phyloP scores from a whole-genome alignment of 2,329 filamentous ascomycete genomes.

The Tricladium varicosporioides region DNA sequence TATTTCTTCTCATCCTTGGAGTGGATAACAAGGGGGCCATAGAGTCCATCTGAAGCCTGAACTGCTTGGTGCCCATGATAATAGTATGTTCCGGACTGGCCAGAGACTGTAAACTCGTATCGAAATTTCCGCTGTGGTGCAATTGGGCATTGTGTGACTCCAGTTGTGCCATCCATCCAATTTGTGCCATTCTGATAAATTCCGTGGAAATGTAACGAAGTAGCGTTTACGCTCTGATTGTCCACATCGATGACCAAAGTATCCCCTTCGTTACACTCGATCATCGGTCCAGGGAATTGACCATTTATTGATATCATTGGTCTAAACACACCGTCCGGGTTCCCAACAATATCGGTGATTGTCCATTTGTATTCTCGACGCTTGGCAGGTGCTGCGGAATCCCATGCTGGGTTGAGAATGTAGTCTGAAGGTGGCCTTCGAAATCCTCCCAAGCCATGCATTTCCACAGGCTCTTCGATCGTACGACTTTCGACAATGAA shows the following conservation, averaged over 20 bases:
- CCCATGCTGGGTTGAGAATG: constrained; percentile 55
- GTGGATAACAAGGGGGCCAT: constrained; percentile 66
- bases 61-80: constrained; percentile 67
- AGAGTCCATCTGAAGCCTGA: constrained; percentile 67
- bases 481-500: constrained; percentile 22
- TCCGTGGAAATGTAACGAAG: constrained; percentile 75
- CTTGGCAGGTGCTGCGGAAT: constrained; percentile 47
- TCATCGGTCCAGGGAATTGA: constrained; percentile 69
- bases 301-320: constrained; percentile 71
- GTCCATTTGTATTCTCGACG: constrained; percentile 60
- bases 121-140: constrained; percentile 60
- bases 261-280: constrained; percentile 74
- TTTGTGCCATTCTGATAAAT: constrained; percentile 75
- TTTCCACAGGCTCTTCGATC: constrained; percentile 12
- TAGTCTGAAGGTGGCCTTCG: constrained; percentile 48
- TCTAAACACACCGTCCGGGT: constrained; percentile 58
- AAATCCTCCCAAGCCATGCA: constrained; percentile 22
- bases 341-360: constrained; percentile 54
- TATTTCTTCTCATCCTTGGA: constrained; percentile 51
- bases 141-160: constrained; percentile 61
- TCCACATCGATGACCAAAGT: constrained; percentile 65
- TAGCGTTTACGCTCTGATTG: constrained; percentile 62
- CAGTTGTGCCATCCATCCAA: constrained; percentile 70
- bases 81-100: constrained; percentile 48
- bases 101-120: constrained; percentile 64